Evolutionary conservation across 2,329 filamentous ascomycete genomes (phyloP), one percentile per base, ranked within the genome.

Genomic region (Sordariomycetes sp.): DNA sequence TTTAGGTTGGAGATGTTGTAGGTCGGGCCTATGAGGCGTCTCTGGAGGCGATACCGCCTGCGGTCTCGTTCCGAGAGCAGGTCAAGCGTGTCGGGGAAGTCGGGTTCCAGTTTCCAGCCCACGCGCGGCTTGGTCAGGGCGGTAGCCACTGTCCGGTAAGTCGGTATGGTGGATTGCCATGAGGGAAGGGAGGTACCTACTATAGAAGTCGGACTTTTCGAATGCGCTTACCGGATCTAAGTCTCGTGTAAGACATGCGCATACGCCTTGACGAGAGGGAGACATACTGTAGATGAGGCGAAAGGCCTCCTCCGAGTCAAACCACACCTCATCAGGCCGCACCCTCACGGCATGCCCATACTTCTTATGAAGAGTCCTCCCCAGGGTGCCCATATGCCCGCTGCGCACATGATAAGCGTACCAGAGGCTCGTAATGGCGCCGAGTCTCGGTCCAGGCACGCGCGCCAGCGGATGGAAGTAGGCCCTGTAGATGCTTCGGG

Each of bases 341-440:
- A 81, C 72, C 0, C 79, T 70, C n/a, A 82, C 79, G 2, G 72
- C 66, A 0, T 75, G 70, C 0, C 79, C 79, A 59, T 80, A 80
- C 12, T 59, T 64, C 0, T 62, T 59, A 57, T 80, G 78, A n/a
- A 81, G 60, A 0, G 65, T 68, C 62, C 67, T 70, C 1, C 72
- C 74, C 2, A 81, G 55, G 8, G 65, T 61, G 4, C 68, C 66
- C 63, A 75, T 69, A 1, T 65, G 67, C 0, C 78, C 78, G 39
- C 73, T 68, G 10, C 73, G 68, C 2, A 72, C 71, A 2, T 78
- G 71, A 12, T 69, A 68, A 0, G 73, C 77, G 45, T 76, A 70
- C 77, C 77, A 80, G 32, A 71, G 57, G 56, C 69, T 76, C 10
- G 76, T 76, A 1, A 78, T 10, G 2, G 74, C 75, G 0, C 76